Conservation (phyloP, 2,329 filamentous ascomycete species). For the Fusarium globosum region DNA sequence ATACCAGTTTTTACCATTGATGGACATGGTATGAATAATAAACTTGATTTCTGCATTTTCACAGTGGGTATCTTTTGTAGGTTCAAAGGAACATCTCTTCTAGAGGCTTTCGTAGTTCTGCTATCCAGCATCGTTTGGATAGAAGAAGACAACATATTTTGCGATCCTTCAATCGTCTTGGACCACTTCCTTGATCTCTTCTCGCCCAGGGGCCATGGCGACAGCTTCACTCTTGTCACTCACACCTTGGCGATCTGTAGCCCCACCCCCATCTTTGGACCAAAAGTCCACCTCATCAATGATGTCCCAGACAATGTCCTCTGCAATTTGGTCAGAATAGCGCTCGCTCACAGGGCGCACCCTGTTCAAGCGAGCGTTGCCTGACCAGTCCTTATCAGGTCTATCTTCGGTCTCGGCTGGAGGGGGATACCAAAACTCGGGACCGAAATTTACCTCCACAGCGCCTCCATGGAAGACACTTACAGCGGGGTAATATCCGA, state of each 20-base stretch:
- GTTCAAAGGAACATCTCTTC: not conserved
- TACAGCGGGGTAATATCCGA: constrained; percentile 95
- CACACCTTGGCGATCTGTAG: constrained; percentile 58
- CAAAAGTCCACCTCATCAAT: constrained; percentile 95
- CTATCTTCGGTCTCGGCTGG: constrained; percentile 63
- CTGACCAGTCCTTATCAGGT: constrained; percentile 57
- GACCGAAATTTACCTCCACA: constrained; percentile 93
- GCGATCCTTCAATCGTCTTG: constrained; percentile 65
- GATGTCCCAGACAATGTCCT: constrained; percentile 93
- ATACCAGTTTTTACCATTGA: constrained; percentile 25
- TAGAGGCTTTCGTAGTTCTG: not conserved
- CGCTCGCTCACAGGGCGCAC: constrained; percentile 77
- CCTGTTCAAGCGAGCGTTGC: constrained; percentile 42
- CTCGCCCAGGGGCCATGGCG: constrained; percentile 58
- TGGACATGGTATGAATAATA: constrained; percentile 22
- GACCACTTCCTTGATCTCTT: constrained; percentile 73
- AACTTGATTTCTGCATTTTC: constrained; percentile 32
- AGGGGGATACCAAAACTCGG: constrained; percentile 90
- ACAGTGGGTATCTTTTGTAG: constrained; percentile 46
- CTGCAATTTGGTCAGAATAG: constrained; percentile 92
- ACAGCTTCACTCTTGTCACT: constrained; percentile 58
- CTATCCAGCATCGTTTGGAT: not conserved
- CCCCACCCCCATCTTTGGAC: constrained; percentile 73
- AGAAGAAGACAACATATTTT: not conserved
- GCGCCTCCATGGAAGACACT: constrained; percentile 92